Evolutionary conservation across 2,329 filamentous ascomycete genomes (phyloP).

Genomic region (Hysterium pulicare): DNA sequence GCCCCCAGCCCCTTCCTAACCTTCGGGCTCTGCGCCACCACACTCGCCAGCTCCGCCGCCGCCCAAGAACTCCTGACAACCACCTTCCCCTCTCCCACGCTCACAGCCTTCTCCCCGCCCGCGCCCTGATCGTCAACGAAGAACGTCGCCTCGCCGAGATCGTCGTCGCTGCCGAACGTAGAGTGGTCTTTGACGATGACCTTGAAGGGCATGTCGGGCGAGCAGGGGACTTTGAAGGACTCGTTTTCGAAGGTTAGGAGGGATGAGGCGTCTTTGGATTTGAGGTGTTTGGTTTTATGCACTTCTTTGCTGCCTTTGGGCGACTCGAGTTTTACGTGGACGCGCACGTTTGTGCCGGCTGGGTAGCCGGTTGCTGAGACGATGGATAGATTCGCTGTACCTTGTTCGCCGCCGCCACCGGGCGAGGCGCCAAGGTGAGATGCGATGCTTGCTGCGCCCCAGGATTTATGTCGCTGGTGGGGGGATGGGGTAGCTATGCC

Average conservation of each 20-base stretch:
- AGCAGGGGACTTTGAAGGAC: slow-evolving; percentile 72
- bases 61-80: slow-evolving; percentile 71
- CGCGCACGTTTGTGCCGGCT: slow-evolving; percentile 71
- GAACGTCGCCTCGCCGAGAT: slow-evolving; percentile 81
- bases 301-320: slow-evolving; percentile 70
- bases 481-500: slow-evolving; percentile 13
- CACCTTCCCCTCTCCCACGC: slow-evolving; percentile 69
- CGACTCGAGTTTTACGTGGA: slow-evolving; percentile 65
- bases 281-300: slow-evolving; percentile 89
- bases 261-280: slow-evolving; percentile 59
- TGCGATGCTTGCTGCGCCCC: slow-evolving; percentile 41
- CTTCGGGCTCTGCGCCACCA: slow-evolving; percentile 30
- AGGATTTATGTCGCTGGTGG: slow-evolving; percentile 34
- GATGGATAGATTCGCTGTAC: slow-evolving; percentile 76
- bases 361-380: slow-evolving; percentile 77
- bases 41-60: slow-evolving; percentile 39
- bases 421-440: slow-evolving; percentile 30
- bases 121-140: slow-evolving; percentile 79
- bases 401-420: slow-evolving; percentile 57
- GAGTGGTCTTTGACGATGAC: slow-evolving; percentile 81
- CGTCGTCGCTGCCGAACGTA: slow-evolving; percentile 77
- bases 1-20: slow-evolving; percentile 46
- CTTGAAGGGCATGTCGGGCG: slow-evolving; percentile 82
- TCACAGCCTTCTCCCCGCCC: slow-evolving; percentile 68
- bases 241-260: slow-evolving; percentile 58